Conservation (phyloP, 2,329 filamentous ascomycete genomes). For the Eutypella sp. region DNA sequence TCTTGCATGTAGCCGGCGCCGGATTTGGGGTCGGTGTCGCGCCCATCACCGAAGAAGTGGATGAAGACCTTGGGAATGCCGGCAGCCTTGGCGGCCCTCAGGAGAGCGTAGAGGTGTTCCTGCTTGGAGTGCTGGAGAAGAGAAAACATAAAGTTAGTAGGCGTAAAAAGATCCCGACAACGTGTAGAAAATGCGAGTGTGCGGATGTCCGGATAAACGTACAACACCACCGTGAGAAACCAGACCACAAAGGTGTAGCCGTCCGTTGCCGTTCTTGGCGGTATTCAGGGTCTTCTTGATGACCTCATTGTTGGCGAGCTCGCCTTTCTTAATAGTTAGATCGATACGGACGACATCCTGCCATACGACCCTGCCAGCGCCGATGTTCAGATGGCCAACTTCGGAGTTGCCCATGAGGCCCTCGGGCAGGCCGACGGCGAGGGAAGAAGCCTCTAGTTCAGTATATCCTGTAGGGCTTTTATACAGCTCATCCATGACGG, state of each 20-base stretch:
- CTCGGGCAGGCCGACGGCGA: slow-evolving; percentile 92
- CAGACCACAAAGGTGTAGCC: slow-evolving; percentile 86
- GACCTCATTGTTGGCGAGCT: slow-evolving; percentile 70
- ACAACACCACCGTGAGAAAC: slow-evolving; percentile 92
- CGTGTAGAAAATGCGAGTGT: not conserved
- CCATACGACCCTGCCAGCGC: slow-evolving; percentile 95
- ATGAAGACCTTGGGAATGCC: slow-evolving; percentile 89
- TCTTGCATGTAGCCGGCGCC: slow-evolving; percentile 83
- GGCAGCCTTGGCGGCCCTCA: slow-evolving; percentile 85
- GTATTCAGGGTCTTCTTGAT: slow-evolving; percentile 72
- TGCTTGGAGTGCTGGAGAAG: slow-evolving; percentile 76
- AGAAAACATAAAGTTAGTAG: too few species aligned
- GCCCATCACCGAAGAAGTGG: slow-evolving; percentile 97
- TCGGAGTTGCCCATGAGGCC: slow-evolving; percentile 99
- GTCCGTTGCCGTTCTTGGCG: slow-evolving; percentile 83
- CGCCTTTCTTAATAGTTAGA: slow-evolving; percentile 79
- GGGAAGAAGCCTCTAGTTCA: slow-evolving; percentile 90
- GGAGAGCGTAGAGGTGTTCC: slow-evolving; percentile 80
- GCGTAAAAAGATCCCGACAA: not conserved
- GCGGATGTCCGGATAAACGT: too few species aligned
- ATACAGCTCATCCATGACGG: slow-evolving; percentile 89
- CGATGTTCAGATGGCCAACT: slow-evolving; percentile 98
- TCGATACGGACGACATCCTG: slow-evolving; percentile 98
- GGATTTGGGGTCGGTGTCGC: slow-evolving; percentile 97
- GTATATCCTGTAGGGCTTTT: slow-evolving; percentile 79